These are phyloP conservation scores for Cornus suecica DNA, from an alignment of 148 eudicot genomes.

Conservation along the genomic window DNA sequence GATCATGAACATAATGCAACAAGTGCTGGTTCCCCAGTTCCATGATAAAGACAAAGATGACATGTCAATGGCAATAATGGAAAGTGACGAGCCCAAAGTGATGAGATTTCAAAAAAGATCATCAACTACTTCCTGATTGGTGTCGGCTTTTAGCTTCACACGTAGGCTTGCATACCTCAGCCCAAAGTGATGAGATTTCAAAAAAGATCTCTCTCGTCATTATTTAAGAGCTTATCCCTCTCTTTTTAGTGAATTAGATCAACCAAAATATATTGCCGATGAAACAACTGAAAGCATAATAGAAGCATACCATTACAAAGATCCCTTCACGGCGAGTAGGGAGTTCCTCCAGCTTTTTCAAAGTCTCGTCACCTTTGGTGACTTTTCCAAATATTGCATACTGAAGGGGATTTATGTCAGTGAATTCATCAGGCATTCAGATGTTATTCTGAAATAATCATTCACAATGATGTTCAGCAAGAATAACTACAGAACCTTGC, in stretches of 20 bases:
- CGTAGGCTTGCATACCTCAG: too few species aligned
- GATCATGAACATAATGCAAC: neutral
- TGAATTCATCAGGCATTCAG: slow-evolving; percentile 12
- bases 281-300: slow-evolving; percentile 6
- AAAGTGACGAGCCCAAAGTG: neutral
- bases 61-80: neutral
- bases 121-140: too few species aligned
- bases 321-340: slow-evolving; percentile 90
- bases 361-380: slow-evolving; percentile 90
- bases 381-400: slow-evolving; percentile 90
- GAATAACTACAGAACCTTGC: slow-evolving; percentile 45
- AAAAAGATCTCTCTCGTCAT: neutral
- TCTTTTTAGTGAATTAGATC: neutral
- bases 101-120: neutral
- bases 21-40: neutral
- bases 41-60: neutral
- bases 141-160: too few species aligned
- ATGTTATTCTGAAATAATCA: neutral
- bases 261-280: slow-evolving; percentile 1
- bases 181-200: neutral
- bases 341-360: slow-evolving; percentile 81
- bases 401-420: slow-evolving; percentile 32
- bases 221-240: neutral
- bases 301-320: slow-evolving; percentile 81
- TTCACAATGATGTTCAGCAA: neutral